Base-by-base conservation (phyloP, 306 rosid species). In the Astragalus membranaceus region DNA sequence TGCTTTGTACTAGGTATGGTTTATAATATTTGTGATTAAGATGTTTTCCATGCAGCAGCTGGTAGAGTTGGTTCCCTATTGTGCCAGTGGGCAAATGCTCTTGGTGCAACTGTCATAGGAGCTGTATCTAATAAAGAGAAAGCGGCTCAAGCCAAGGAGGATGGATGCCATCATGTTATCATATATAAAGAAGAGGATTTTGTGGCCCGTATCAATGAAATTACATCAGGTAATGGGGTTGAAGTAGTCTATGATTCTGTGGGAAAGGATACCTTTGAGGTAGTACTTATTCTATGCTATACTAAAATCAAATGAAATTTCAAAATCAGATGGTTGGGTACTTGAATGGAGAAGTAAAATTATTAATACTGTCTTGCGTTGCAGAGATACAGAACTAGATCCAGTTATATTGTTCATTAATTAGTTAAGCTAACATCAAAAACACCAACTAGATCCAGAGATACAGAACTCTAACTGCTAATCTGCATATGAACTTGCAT, bases 41-140 rank as follows among this genome's bases (percentile, higher is more conserved):
- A n/a, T n/a, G n/a, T 92, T 16, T 85, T 92, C 20, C 97, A 89
- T 58, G 97, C 97, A 20, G 96, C 97, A 49, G 97, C 97, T 49
- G 97, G 97, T 62, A 96, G 96, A 68, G 90, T 87, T 20, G 97
- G 97, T 49, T 92, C 97, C 62, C 84, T 92, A 10, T 76, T 92
- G 80, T 84, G 96, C 75, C 97, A 92, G 62, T 89, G 97, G 97
- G 94, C 87, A 73, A 85, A 85, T 66, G 84, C 86, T 67, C 92
- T 92, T 46, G 97, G 96, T 3, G 96, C 97, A 73, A 92, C 88
- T 52, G 90, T 92, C 62, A 84, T 92, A 75, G 96, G 96, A 79
- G 70, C 91, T 65, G 96, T 92, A 42, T 92, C 96, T 52, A 87
- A 77, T 29, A 68, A 84, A 64, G 94, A 85, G 72, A 92, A 92